Evolutionary conservation across 2,329 filamentous ascomycete genomes (phyloP), one percentile per base, ranked within the genome.

Genomic region (Colletotrichum trifolii): DNA sequence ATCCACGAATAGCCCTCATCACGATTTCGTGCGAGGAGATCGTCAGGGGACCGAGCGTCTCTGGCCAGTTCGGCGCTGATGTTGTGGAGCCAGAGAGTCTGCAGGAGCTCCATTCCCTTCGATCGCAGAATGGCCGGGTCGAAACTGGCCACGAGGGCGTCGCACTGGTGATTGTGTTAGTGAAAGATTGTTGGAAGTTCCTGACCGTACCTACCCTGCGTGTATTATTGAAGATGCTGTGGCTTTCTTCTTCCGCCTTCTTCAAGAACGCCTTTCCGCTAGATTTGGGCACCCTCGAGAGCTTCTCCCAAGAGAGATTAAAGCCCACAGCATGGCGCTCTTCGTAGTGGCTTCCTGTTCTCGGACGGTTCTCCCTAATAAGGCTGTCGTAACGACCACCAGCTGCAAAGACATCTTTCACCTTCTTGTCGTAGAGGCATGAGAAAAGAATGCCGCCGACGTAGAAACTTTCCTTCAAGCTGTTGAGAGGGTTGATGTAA

Each of bases 331-430:
- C 95, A 73, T 96, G 93, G 17, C 88, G 87, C 71, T 90, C 88
- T 60, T 87, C 83, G 47, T 86, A 82, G 61, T 85, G 86, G 33
- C 83, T 85, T 45, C 87, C 83, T 46, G 89, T 86, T 68, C 89
- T 90, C 6, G 92, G 91, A 8, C 90, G 87, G 73, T 96, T 92
- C 66, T 96, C 92, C 74, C 89, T 89, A 69, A 99, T 95, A 17
- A 99, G 81, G 52, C 89, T 88, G 75, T 99, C 96, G 74, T 99
- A 99, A 53, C 96, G 88, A 2, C 96, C 96, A 54, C 96, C 96
- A 38, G 94, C 96, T 6, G 95, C 96, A 73, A 98, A 93, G 0
- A 98, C 92, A 70, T 96, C 91, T 70, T 87, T 89, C 67, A 90
- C 87, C 74, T 93, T 96, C 67, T 87, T 89, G 74, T 98, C 95